These are phyloP conservation scores for Irpex sp. DNA, from an alignment of 1,284 basidiomycete genomes.

Conservation along the genomic window DNA sequence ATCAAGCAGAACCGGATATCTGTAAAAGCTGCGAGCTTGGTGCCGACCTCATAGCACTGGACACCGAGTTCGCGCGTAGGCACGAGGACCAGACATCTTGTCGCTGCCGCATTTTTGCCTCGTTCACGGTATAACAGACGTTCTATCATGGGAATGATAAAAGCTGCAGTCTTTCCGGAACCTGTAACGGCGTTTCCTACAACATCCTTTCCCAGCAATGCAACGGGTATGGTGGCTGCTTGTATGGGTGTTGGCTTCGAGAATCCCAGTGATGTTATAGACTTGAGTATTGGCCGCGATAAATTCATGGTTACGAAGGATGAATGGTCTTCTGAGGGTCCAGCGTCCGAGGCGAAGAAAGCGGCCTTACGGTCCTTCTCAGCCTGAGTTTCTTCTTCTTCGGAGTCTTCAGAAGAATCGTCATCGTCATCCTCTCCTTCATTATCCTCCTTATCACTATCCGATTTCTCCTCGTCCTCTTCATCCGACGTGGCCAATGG, in stretches of 20 bases:
- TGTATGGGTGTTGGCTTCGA: slow-evolving; percentile 93
- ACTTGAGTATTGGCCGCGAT: slow-evolving; percentile 86
- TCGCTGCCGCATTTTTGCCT: slow-evolving; percentile 82
- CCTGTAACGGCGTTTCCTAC: slow-evolving; percentile 95
- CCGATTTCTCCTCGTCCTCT: slow-evolving; percentile 34
- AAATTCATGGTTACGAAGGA: slow-evolving; percentile 88
- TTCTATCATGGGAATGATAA: slow-evolving; percentile 92
- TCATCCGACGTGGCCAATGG: slow-evolving; percentile 47
- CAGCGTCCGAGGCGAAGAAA: slow-evolving; percentile 72
- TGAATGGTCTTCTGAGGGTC: slow-evolving; percentile 42
- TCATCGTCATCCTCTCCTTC: slow-evolving; percentile 31
- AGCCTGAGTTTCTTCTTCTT: slow-evolving; percentile 65
- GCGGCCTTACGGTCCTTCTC: slow-evolving; percentile 80
- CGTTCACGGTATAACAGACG: slow-evolving; percentile 87
- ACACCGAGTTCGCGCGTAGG: slow-evolving; percentile 94
- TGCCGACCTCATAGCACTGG: slow-evolving; percentile 91
- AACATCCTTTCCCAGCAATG: slow-evolving; percentile 90
- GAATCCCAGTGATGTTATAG: slow-evolving; percentile 80
- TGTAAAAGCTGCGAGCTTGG: slow-evolving; percentile 80
- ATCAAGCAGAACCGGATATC: slow-evolving; percentile 87
- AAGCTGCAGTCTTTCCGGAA: slow-evolving; percentile 96
- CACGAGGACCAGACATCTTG: slow-evolving; percentile 89
- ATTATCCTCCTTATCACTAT: slow-evolving; percentile 36
- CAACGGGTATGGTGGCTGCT: slow-evolving; percentile 88
- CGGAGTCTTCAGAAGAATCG: slow-evolving; percentile 45